Evolutionary conservation across 2,329 filamentous ascomycete species (phyloP).

Genomic region (Sporothrix pseudoabietina): DNA sequence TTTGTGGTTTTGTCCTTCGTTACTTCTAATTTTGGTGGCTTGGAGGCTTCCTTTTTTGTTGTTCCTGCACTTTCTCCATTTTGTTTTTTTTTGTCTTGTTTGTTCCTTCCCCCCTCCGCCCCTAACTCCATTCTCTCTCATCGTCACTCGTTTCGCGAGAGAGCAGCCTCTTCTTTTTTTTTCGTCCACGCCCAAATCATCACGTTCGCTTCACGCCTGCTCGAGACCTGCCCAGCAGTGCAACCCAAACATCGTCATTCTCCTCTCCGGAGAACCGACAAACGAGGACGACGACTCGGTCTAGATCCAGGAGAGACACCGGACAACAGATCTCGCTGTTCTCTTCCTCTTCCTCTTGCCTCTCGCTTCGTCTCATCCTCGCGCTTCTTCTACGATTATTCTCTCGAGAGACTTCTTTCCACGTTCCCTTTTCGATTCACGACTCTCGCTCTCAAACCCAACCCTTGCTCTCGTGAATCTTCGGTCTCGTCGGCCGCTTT

Average conservation of each 20-base stretch:
- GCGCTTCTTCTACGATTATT: background rate
- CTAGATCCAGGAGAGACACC: background rate
- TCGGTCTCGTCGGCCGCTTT: constrained; percentile 23
- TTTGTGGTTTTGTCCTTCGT: constrained; percentile 11
- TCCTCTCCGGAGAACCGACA: background rate
- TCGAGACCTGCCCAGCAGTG: constrained; percentile 2
- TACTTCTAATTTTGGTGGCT: constrained; percentile 18
- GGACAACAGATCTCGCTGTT: background rate
- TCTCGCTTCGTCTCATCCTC: background rate
- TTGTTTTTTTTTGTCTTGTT: constrained; percentile 6
- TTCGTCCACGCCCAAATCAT: background rate
- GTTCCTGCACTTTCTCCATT: constrained; percentile 10
- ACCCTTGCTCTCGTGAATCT: background rate
- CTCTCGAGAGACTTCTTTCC: background rate
- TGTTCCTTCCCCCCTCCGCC: background rate
- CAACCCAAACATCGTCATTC: constrained; percentile 16
- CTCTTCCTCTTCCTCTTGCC: background rate
- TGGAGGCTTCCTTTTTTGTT: constrained; percentile 13
- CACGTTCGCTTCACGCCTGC: constrained; percentile 23
- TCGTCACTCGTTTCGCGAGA: constrained; percentile 27
- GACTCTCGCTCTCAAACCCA: background rate
- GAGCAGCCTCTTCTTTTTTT: constrained; percentile 25
- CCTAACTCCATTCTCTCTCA: constrained; percentile 1
- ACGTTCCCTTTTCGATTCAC: background rate
- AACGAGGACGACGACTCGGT: constrained; percentile 4